Percentiles rank a stretch among this genome's conserved stretches.
Evolutionary conservation across 2,329 filamentous ascomycete species (phyloP).

Genomic region (Septoria petroselini): DNA sequence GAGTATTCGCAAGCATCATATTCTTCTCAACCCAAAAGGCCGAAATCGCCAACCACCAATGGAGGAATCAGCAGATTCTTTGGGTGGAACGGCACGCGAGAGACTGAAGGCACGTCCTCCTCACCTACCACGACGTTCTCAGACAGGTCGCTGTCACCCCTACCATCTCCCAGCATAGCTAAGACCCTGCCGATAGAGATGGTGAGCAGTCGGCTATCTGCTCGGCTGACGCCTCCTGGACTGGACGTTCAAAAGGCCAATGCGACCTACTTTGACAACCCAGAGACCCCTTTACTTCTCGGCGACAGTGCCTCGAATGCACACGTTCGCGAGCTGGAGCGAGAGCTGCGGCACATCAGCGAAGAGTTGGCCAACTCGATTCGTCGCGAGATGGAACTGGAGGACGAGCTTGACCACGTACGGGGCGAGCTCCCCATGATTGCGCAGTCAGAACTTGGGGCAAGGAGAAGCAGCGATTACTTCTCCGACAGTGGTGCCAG

Average conservation of each 20-base stretch:
- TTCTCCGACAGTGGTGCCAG: constrained; percentile 94
- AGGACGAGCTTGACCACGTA: constrained; percentile 85
- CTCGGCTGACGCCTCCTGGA: constrained; percentile 44
- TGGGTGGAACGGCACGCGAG: constrained; percentile 59
- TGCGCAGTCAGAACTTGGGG: constrained; percentile 46
- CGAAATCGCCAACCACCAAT: constrained; percentile 45
- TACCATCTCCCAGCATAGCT: constrained; percentile 50
- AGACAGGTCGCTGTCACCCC: constrained; percentile 57
- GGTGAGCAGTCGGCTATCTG: constrained; percentile 29
- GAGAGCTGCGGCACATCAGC: constrained; percentile 90
- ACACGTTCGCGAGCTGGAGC: constrained; percentile 84
- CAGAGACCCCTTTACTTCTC: constrained; percentile 46
- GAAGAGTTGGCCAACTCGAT: constrained; percentile 90
- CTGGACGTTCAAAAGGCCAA: constrained; percentile 54
- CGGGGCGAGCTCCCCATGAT: constrained; percentile 68
- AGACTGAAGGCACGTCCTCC: constrained; percentile 50
- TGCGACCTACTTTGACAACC: constrained; percentile 47
- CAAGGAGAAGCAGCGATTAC: constrained; percentile 88
- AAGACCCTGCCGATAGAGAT: constrained; percentile 35
- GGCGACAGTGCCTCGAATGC: constrained; percentile 46
- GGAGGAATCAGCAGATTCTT: constrained; percentile 63
- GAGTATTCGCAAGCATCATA: constrained; percentile 24
- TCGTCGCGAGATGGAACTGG: constrained; percentile 89
- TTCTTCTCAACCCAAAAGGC: constrained; percentile 33
- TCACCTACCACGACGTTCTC: constrained; percentile 63